Evolutionary conservation across 192 early-diverging fungal genomes (phyloP).

Genomic region (Chytriomyces hyalinus): DNA sequence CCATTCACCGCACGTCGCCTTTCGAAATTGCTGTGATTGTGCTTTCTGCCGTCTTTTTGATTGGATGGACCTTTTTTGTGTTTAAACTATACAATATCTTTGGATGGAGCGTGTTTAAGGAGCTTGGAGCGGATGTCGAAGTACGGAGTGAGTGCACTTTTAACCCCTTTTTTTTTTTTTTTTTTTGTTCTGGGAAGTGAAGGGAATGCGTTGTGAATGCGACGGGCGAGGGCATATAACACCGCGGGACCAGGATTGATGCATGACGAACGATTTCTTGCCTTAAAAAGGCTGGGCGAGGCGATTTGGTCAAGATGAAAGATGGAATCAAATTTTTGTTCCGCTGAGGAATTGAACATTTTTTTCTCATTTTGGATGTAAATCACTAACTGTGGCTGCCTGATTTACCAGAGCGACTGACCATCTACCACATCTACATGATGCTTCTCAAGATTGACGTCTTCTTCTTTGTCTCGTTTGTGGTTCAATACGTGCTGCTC

Average conservation of each 20-base stretch:
- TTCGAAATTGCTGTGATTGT: slow-evolving; percentile 47
- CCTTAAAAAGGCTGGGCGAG: no score
- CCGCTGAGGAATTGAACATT: no score
- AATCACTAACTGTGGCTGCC: no score
- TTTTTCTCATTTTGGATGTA: no score
- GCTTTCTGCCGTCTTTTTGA: slow-evolving; percentile 42
- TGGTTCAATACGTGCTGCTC: slow-evolving; percentile 70
- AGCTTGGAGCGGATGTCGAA: slow-evolving; percentile 60
- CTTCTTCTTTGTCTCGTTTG: slow-evolving; percentile 81
- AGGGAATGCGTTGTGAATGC: no score
- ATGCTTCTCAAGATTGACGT: slow-evolving; percentile 81
- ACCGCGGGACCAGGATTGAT: no score
- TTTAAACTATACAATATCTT: slow-evolving; percentile 57
- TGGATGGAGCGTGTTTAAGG: slow-evolving; percentile 65
- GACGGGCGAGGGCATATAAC: no score
- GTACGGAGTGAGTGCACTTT: slow-evolving; percentile 49
- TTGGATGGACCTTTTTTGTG: slow-evolving; percentile 50
- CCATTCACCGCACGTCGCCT: slow-evolving; percentile 37
- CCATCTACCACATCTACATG: slow-evolving; percentile 77
- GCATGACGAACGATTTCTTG: no score
- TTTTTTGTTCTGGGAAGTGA: no score
- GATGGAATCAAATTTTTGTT: no score
- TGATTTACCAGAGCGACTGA: slow-evolving; percentile 49
- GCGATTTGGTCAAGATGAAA: no score
- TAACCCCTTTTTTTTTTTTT: no score